phyloP scores from a whole-genome alignment of 306 rosid species.

The Vigna hirtella region DNA sequence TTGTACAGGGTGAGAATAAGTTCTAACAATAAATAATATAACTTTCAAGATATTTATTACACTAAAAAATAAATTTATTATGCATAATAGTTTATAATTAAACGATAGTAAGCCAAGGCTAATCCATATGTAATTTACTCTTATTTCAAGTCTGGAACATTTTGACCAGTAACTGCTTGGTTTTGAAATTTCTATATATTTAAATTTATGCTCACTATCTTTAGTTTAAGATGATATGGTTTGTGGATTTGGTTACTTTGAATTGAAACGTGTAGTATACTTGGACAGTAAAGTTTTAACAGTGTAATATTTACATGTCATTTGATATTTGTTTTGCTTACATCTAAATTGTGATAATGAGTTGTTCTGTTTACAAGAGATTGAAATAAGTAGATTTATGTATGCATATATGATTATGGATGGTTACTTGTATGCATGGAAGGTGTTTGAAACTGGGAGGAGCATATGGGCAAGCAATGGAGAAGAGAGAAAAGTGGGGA shows the following conservation, averaged over 20 bases:
- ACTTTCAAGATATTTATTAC: too few species aligned
- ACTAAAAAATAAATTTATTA: too few species aligned
- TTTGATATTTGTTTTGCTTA: constrained; percentile 12
- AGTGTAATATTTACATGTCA: background rate
- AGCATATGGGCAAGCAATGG: constrained; percentile 64
- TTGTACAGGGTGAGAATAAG: too few species aligned
- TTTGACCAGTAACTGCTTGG: background rate
- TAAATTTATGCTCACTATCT: background rate
- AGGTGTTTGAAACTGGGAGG: constrained; percentile 61
- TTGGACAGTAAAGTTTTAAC: background rate
- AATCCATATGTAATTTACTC: too few species aligned
- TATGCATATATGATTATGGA: background rate
- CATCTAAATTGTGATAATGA: background rate
- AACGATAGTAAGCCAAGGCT: too few species aligned
- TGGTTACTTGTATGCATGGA: background rate
- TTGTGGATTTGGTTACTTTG: background rate
- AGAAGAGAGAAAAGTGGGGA: constrained; percentile 64
- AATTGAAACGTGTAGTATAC: background rate
- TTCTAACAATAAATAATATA: too few species aligned
- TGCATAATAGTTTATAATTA: too few species aligned
- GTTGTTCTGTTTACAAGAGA: too few species aligned
- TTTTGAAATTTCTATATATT: background rate
- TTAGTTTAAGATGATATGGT: background rate
- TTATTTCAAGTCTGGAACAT: background rate
- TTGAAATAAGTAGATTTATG: background rate